A percentile compares a stretch with the other conserved stretches of the same genome.
phyloP scores from a whole-genome alignment of 1,139 yeast species.

The Citeromyces siamensis region DNA sequence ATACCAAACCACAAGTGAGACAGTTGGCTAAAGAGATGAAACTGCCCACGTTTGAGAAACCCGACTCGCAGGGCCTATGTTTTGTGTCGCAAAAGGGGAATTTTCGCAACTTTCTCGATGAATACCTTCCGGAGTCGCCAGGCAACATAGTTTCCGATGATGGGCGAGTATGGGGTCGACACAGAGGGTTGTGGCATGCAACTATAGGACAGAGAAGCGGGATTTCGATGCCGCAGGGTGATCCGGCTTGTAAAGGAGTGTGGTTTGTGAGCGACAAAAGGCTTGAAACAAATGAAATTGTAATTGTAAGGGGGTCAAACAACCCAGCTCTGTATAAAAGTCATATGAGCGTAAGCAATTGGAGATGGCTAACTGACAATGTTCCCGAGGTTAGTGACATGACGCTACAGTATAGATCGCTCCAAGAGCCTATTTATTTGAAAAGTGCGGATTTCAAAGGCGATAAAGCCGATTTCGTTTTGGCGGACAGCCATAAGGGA shows the following conservation, averaged over 20 bases:
- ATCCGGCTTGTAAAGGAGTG: constrained; percentile 57
- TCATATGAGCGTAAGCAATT: constrained; percentile 27
- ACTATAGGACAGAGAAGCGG: constrained; percentile 86
- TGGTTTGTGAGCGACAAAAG: constrained; percentile 83
- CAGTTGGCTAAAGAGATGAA: constrained; percentile 39
- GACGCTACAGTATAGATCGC: constrained; percentile 55
- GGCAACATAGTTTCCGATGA: constrained; percentile 70
- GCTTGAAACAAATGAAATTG: constrained; percentile 50
- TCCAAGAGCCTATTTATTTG: constrained; percentile 37
- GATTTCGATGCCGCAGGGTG: constrained; percentile 77
- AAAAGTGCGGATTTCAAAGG: constrained; percentile 8
- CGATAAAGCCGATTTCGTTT: constrained; percentile 18
- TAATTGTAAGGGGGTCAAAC: constrained; percentile 67
- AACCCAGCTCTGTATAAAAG: constrained; percentile 43
- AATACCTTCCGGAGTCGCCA: constrained; percentile 59
- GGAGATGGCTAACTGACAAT: constrained; percentile 33
- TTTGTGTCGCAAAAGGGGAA: constrained; percentile 73
- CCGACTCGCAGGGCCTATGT: constrained; percentile 92
- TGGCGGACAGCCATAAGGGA: constrained; percentile 44
- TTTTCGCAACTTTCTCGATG: constrained; percentile 64
- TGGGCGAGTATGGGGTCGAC: constrained; percentile 69
- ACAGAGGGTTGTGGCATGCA: constrained; percentile 84
- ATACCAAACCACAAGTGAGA: constrained; percentile 64
- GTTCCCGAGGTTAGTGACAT: constrained; percentile 14
- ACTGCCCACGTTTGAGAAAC: constrained; percentile 61